A percentile compares a stretch with the other conserved stretches of the same genome.
Conservation (phyloP, 1,284 basidiomycete species). For the Ganoderma sinense region DNA sequence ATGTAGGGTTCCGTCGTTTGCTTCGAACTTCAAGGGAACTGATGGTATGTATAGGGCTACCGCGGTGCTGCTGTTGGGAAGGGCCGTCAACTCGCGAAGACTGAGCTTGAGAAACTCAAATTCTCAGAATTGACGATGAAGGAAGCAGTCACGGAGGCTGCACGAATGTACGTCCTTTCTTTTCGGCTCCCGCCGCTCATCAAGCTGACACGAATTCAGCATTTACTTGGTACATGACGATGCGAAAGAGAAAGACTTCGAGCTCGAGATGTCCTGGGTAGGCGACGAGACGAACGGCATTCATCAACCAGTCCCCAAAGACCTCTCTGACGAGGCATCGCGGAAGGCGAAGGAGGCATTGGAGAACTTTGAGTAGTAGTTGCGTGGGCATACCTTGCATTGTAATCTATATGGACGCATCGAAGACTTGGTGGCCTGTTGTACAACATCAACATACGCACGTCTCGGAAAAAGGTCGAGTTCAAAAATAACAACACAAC, state of each 20-base stretch:
- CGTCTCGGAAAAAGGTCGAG: background rate
- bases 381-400: conserved; percentile 27
- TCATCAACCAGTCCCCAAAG: conserved; percentile 87
- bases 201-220: conserved; percentile 49
- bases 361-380: conserved; percentile 87
- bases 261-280: conserved; percentile 98
- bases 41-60: conserved; percentile 70
- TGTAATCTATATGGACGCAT: conserved; percentile 32
- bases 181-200: background rate
- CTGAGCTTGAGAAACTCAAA: conserved; percentile 96
- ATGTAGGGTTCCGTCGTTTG: conserved; percentile 52
- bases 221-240: conserved; percentile 99
- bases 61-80: conserved; percentile 96
- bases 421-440: conserved; percentile 16
- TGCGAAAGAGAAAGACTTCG: conserved; percentile 97
- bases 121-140: conserved; percentile 79
- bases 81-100: conserved; percentile 96
- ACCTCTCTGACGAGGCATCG: conserved; percentile 88
- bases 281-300: conserved; percentile 85
- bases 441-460: conserved; percentile 1
- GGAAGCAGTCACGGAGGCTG: conserved; percentile 93
- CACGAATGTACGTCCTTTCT: conserved; percentile 80
- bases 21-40: background rate
- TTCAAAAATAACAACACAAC: conserved; percentile 20
- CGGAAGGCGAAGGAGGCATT: conserved; percentile 89